Base-by-base conservation (phyloP, 495 filamentous ascomycete genomes). In the Neurospora sp. region DNA sequence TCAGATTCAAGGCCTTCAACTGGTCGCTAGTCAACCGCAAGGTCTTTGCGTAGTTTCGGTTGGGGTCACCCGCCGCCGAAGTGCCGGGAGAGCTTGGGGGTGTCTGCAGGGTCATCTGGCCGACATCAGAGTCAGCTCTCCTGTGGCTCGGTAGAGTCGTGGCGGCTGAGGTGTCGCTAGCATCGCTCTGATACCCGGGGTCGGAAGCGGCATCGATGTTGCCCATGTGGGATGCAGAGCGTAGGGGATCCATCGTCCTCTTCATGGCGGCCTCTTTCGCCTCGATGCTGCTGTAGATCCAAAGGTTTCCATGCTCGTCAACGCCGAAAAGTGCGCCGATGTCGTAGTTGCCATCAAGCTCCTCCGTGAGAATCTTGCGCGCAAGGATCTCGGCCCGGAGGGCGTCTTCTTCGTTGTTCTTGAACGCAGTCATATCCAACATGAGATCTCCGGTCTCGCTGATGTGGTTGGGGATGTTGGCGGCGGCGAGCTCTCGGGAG, bases 211-310 rank as follows among this genome's bases (percentile, higher is more conserved):
- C 92, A 77, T 96, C 94, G 70, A 85, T 89, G 69, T 89, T 82
- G 20, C 89, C 73, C 20, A 86, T 81, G 18, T 85, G 84, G 1
- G 81, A 74, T 37, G 83, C 84, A 65, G 53, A 65, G 4, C 88
- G 81, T 39, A 87, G 71, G 8, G 83, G 79, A 35, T 77, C 78
- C 68, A 86, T 81, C 0, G 81, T 80, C 71, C 80, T 81, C 75
- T 87, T 83, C 82, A 84, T 84, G n/a, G 87, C 87, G 14, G 84
- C 86, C 77, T 94, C 92, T 77, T 98, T 98, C 35, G 96, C 94
- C 76, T 98, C 96, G 78, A 97, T 94, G 75, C 94, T 97, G 80
- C 93, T 96, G 82, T 98, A 99, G 71, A 98, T 98, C 96, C 96
- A 98, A 10, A 99, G 84, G 78, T 99, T 98, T 6, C 96, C 96